A percentile compares a stretch with the other conserved stretches of the same genome.
These are phyloP conservation scores for Xylaria curta DNA, from an alignment of 495 filamentous ascomycete species.

Conservation along the genomic window DNA sequence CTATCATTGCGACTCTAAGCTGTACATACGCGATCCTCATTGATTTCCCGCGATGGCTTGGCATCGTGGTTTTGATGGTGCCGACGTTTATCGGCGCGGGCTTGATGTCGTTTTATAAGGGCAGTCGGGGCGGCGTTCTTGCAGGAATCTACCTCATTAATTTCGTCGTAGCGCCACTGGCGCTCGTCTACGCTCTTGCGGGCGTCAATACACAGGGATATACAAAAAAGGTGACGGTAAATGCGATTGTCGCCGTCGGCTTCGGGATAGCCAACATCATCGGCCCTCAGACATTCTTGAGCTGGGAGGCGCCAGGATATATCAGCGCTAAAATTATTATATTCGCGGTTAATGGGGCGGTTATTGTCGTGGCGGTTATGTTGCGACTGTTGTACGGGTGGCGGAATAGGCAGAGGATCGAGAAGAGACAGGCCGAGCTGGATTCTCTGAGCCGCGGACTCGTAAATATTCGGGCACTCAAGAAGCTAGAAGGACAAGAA, in stretches of 20 bases:
- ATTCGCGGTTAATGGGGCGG: conserved; percentile 52
- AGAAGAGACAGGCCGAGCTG: conserved; percentile 18
- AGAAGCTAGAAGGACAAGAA: conserved; percentile 6
- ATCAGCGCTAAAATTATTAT: conserved; percentile 68
- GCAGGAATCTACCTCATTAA: conserved; percentile 72
- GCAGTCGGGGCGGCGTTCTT: conserved; percentile 57
- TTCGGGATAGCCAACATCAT: conserved; percentile 73
- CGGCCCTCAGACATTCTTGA: conserved; percentile 71
- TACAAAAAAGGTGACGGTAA: conserved; percentile 13
- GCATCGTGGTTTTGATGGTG: conserved; percentile 26
- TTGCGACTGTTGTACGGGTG: conserved; percentile 54
- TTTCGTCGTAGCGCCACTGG: conserved; percentile 58
- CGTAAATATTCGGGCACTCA: neutral
- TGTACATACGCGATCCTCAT: conserved; percentile 47
- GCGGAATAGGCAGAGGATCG: conserved; percentile 51
- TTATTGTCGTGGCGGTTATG: conserved; percentile 46
- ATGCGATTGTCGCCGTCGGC: conserved; percentile 60
- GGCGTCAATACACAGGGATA: conserved; percentile 21
- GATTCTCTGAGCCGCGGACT: neutral
- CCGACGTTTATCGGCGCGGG: conserved; percentile 61
- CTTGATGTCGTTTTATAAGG: conserved; percentile 64
- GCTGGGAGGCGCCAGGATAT: conserved; percentile 63
- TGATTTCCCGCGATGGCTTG: conserved; percentile 26
- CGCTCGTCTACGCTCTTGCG: conserved; percentile 48
- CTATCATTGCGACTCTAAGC: conserved; percentile 60